Conservation (phyloP, 2,329 filamentous ascomycete genomes). For the Pseudogymnoascus sp. region DNA sequence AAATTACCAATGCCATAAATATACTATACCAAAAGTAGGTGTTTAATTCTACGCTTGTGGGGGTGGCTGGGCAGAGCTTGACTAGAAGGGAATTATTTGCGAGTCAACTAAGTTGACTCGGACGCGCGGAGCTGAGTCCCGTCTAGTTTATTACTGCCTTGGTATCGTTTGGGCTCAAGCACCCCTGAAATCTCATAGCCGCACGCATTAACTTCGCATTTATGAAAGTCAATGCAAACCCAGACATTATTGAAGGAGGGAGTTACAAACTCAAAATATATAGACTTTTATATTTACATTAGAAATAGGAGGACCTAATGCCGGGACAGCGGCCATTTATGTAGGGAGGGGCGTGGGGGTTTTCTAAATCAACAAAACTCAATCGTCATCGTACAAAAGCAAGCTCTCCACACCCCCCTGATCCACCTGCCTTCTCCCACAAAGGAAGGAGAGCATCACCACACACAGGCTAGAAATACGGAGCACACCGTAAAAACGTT, state of each 20-base stretch:
- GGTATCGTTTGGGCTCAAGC: background rate
- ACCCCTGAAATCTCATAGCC: background rate
- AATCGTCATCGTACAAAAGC: background rate
- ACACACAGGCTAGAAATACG: background rate
- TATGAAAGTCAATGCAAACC: background rate
- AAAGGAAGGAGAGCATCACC: background rate
- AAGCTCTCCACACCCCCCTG: background rate
- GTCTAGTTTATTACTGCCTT: background rate
- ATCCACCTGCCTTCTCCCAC: background rate
- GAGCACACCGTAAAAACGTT: background rate
- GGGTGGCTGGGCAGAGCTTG: background rate
- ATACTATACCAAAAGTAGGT: background rate
- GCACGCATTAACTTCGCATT: background rate
- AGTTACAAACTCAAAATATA: background rate
- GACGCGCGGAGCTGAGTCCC: background rate
- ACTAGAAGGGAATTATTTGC: background rate
- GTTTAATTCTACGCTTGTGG: background rate
- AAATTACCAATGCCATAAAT: background rate
- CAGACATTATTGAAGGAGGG: background rate
- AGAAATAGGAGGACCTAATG: background rate
- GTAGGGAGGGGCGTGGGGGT: background rate
- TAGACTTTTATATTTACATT: background rate
- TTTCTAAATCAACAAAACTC: background rate
- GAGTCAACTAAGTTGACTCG: background rate
- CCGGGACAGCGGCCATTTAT: background rate